phyloP scores from a whole-genome alignment of 257 asterid genomes.

The Lantana camara region DNA sequence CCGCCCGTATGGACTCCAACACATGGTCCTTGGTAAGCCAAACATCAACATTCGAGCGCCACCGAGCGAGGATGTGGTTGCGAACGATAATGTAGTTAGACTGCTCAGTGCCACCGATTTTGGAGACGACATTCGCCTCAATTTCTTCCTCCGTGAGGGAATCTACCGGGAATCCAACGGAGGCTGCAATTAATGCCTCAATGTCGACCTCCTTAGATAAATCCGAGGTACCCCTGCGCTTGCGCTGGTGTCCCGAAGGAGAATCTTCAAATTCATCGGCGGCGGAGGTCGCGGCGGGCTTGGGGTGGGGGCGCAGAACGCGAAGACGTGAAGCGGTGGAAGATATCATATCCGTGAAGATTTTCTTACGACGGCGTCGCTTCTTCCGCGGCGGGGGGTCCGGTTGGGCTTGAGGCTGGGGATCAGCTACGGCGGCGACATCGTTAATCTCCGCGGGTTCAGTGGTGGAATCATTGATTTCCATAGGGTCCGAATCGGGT shows the following conservation, averaged over 20 bases:
- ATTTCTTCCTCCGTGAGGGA: constrained; percentile 94
- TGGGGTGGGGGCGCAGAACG: constrained; percentile 73
- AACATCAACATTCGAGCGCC: constrained; percentile 80
- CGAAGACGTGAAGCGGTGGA: constrained; percentile 76
- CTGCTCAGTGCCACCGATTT: constrained; percentile 81
- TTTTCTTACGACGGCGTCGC: constrained; percentile 91
- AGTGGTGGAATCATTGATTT: constrained; percentile 26
- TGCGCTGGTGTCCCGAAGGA: constrained; percentile 51
- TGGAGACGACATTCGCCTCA: constrained; percentile 89
- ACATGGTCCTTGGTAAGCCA: constrained; percentile 97
- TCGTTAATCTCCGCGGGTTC: constrained; percentile 31
- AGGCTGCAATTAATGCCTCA: constrained; percentile 89
- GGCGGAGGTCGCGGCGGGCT: constrained; percentile 59
- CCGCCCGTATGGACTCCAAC: constrained; percentile 88
- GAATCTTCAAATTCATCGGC: constrained; percentile 49
- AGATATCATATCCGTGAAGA: constrained; percentile 85
- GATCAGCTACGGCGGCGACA: constrained; percentile 23
- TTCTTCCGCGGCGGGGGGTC: constrained; percentile 55
- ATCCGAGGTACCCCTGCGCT: constrained; percentile 56
- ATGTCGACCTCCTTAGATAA: constrained; percentile 83
- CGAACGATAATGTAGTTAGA: constrained; percentile 92
- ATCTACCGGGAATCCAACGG: constrained; percentile 96
- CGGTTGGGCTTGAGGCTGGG: constrained; percentile 29
- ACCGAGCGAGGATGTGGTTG: constrained; percentile 84
- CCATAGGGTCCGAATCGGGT: constrained; percentile 34